These are phyloP conservation scores for Neodidymelliopsis sp. DNA, from an alignment of 2,329 filamentous ascomycete species.

Conservation along the genomic window DNA sequence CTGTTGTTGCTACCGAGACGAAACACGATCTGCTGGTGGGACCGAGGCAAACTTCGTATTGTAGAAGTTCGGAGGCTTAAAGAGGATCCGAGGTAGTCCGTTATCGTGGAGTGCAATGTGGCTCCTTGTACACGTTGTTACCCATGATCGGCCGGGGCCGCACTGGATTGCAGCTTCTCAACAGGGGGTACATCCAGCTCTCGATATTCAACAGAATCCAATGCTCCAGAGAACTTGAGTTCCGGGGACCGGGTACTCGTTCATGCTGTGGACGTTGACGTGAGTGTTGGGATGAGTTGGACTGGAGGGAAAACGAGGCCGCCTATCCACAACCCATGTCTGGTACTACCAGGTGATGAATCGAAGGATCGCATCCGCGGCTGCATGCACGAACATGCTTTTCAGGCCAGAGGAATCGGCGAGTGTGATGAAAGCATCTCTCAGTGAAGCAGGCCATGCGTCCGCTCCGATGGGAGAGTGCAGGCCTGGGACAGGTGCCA, in stretches of 20 bases:
- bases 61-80: neutral
- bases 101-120: conserved; percentile 13
- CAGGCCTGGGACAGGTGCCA: conserved; percentile 30
- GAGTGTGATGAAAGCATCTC: neutral
- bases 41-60: conserved; percentile 1
- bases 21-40: neutral
- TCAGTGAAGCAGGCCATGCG: neutral
- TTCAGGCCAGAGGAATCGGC: neutral
- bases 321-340: conserved; percentile 6
- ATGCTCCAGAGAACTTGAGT: conserved; percentile 4
- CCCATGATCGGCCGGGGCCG: conserved; percentile 3
- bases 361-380: neutral
- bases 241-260: conserved; percentile 15
- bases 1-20: too few species aligned
- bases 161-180: conserved; percentile 4
- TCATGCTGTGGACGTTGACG: conserved; percentile 4
- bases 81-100: conserved; percentile 18
- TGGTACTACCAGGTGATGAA: neutral
- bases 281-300: neutral
- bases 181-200: conserved; percentile 6
- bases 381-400: conserved; percentile 13
- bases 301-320: conserved; percentile 7
- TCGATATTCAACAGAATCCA: too few species aligned
- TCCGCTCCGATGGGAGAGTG: conserved; percentile 24
- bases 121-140: conserved; percentile 3